phyloP scores from a whole-genome alignment of 1,284 basidiomycete species.

The Apiotrichum mycotoxinovorans region DNA sequence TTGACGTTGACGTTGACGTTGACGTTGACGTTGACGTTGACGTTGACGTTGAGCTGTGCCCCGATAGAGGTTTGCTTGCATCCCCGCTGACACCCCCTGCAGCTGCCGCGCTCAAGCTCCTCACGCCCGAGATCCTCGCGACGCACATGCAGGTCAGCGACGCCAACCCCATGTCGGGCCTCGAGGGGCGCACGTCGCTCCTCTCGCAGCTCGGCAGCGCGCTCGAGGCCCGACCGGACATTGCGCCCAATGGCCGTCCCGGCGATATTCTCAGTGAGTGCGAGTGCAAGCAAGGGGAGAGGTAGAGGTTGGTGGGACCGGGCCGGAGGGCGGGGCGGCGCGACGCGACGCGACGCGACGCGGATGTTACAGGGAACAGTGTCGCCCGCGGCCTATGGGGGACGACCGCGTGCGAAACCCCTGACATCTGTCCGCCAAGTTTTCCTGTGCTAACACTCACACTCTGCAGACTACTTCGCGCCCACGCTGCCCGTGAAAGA shows the following conservation, averaged over 20 bases:
- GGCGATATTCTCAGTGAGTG: conserved; percentile 72
- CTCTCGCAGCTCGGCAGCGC: conserved; percentile 69
- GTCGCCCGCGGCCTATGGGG: too few species aligned
- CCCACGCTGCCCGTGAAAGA: conserved; percentile 9
- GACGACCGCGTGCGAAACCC: too few species aligned
- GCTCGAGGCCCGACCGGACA: conserved; percentile 60
- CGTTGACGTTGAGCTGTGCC: too few species aligned
- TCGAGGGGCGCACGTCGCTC: conserved; percentile 78
- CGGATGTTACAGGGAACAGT: too few species aligned
- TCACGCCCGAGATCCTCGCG: conserved; percentile 63
- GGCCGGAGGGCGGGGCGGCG: too few species aligned
- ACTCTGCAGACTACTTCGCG: conserved; percentile 26
- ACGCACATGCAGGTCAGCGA: conserved; percentile 73
- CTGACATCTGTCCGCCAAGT: too few species aligned
- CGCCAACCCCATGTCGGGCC: conserved; percentile 80
- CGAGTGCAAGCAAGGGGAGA: neutral
- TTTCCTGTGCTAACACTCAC: too few species aligned
- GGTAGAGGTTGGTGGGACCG: neutral
- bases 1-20: too few species aligned
- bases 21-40: too few species aligned
- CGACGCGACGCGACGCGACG: too few species aligned
- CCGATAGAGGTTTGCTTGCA: too few species aligned
- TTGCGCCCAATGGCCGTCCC: conserved; percentile 67
- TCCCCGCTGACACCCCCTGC: conserved; percentile 14
- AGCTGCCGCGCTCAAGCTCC: conserved; percentile 68